Base-by-base conservation (phyloP, 805 yeast species). In the Blastobotrys chiropterorum region DNA sequence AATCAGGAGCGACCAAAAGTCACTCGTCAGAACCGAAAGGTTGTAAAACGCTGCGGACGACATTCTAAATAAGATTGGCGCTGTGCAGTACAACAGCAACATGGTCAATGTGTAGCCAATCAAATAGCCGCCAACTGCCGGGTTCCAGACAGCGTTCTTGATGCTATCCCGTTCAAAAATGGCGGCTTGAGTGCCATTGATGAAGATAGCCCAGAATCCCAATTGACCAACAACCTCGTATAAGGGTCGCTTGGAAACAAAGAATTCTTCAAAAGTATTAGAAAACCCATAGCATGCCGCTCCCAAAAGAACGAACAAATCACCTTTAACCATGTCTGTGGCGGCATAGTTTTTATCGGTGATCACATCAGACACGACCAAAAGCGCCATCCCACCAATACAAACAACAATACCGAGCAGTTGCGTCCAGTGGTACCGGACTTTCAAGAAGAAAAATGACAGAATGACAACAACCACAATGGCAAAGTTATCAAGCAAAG, bases 21-120 rank as follows among this genome's bases (percentile, higher is more conserved):
- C 77, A 15, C 73, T 68, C 14, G 77, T 73, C 48, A 73, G 63
- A 19, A 72, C 51, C 38, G 74, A 71, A 52, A 73, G 59, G 60
- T 73, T 73, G 65, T 73, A 73, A 53, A 73, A 73, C 11, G 77
- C 75, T 11, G 77, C 76, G 4, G 75, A 71, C 15, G 77, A 70
- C 70, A 73, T 70, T 38, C 77, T 62, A 66, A 73, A 68, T 56
- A 73, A 55, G 44, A 73, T 66, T 17, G 77, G 77, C 19, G 74
- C 73, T 11, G 74, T 64, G 52, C 64, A 51, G 63, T 73, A 73
- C 38, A 73, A 61, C 49, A 73, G 48, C 50, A 73, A 59, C 69
- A 73, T 59, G 7, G 71, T 63, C 26, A 70, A 54, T 13, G 74
- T 71, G 58, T 67, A 73, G 13, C 77, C 77, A n/a, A 62, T 65